phyloP scores from a whole-genome alignment of 176 grass and related monocot species.

The Avena sativa region DNA sequence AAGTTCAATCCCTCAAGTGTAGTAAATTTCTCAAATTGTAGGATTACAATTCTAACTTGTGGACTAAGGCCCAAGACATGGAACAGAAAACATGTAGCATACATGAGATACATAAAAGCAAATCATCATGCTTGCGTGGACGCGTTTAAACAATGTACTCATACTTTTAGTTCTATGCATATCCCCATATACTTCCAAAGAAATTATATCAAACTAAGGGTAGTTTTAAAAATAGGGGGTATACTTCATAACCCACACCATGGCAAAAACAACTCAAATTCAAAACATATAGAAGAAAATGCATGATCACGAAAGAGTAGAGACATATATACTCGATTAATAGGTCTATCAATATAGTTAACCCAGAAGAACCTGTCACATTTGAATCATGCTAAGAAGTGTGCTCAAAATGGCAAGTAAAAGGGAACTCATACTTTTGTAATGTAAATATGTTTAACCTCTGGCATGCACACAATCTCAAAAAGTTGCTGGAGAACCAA shows the following conservation, averaged over 20 bases:
- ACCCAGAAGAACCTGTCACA: neutral
- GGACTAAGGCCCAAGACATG: neutral
- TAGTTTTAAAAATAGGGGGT: neutral
- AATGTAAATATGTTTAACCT: neutral
- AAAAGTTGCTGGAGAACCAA: neutral
- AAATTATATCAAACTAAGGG: neutral
- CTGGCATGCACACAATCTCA: neutral
- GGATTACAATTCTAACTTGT: neutral
- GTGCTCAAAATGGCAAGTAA: constrained; percentile 17
- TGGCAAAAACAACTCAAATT: neutral
- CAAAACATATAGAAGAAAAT: neutral
- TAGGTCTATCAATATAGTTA: constrained; percentile 9
- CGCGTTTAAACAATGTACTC: neutral
- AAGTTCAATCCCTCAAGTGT: neutral
- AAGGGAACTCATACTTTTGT: neutral
- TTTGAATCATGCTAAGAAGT: constrained; percentile 11
- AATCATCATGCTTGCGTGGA: neutral
- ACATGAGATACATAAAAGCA: neutral
- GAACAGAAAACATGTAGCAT: neutral
- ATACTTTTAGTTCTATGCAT: neutral
- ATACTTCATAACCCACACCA: neutral
- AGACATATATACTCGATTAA: neutral
- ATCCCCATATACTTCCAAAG: neutral
- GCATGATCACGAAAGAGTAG: neutral
- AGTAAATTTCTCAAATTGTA: constrained; percentile 7